Evolutionary conservation across 2,329 filamentous ascomycete species (phyloP), one percentile per base, ranked within the genome.

Genomic region (Apiospora hydei): DNA sequence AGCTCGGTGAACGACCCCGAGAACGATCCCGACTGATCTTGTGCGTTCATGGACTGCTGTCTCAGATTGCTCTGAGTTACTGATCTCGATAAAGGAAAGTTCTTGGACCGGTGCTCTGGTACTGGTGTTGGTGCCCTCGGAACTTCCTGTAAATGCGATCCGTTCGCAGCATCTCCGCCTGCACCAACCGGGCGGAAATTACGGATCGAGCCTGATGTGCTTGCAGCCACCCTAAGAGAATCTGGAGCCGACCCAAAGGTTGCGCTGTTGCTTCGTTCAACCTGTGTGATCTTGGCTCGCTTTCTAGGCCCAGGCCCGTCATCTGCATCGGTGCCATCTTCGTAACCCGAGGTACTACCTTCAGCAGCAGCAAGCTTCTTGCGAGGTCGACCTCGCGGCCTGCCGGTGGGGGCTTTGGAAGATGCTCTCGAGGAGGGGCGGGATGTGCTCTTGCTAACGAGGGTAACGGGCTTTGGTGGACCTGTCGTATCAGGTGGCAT

Each of bases 201-300:
- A 61, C 96, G 93, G 72, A 98, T 87, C 6, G 95, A 98, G 57
- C 94, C 94, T 64, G 95, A 93, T 21, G 94, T 97, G 80, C 94
- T 97, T 67, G 96, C 96, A 73, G 94, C 92, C n/a, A 98, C 94
- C 68, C 95, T 90, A 38, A 98, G 85, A 4, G 94, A 97, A 68
- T 96, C 94, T 13, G 91, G 89, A 43, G 91, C 91, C 51, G 89
- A 88, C 69, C 92, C 93, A 77, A 98, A 93, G 30, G 89, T 90
- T 74, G 88, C 89, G 76, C 90, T 92, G 69, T 91, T 91, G n/a
- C 90, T 90, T 83, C 91, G 92, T 74, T 93, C 90, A 16, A 92
- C 89, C 78, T 92, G 89, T 26, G 90, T 94, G 34, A 92, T 89
- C 78, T 94, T 96, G 46, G 92, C 95, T 77, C 95, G 89, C 83